These are phyloP conservation scores for Plasmodium billcollinsi DNA, from an alignment of 169 alveolate species.

Conservation along the genomic window DNA sequence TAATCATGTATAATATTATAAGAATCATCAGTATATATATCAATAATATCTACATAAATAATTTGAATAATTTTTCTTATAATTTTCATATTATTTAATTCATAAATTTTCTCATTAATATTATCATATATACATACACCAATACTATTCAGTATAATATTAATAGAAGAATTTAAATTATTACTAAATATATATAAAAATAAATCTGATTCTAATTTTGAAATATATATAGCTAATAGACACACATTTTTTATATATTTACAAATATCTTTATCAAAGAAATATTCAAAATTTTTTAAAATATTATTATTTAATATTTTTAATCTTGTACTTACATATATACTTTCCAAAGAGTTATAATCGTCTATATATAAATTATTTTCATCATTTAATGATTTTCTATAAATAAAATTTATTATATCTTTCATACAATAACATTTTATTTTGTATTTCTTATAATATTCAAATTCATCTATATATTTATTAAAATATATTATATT, in stretches of 20 bases:
- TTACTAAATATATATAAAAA: conserved; percentile 37
- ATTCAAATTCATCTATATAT: conserved; percentile 56
- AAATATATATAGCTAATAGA: conserved; percentile 58
- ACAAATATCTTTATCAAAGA: conserved; percentile 31
- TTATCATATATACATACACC: conserved; percentile 52
- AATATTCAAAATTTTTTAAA: conserved; percentile 25
- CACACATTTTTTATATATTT: conserved; percentile 63
- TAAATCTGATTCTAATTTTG: conserved; percentile 67
- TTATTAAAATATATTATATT: conserved; percentile 65
- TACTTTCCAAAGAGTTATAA: conserved; percentile 28
- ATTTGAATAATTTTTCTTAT: conserved; percentile 70
- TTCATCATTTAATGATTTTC: conserved; percentile 36
- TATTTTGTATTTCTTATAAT: conserved; percentile 57
- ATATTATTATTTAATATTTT: conserved; percentile 74
- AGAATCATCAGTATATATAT: conserved; percentile 51
- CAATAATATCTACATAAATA: conserved; percentile 63
- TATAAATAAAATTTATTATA: conserved; percentile 38
- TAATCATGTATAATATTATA: conserved; percentile 51
- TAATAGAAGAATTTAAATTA: conserved; percentile 27
- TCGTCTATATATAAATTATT: conserved; percentile 62
- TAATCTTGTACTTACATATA: conserved; percentile 67
- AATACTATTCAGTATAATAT: conserved; percentile 45
- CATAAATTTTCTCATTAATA: conserved; percentile 30
- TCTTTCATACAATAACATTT: conserved; percentile 57
- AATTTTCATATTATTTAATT: conserved; percentile 58